A percentile compares a stretch with the other conserved stretches of the same genome.
These are phyloP conservation scores for Hydnum rufescens DNA, from an alignment of 768 basidiomycete genomes.

Conservation along the genomic window DNA sequence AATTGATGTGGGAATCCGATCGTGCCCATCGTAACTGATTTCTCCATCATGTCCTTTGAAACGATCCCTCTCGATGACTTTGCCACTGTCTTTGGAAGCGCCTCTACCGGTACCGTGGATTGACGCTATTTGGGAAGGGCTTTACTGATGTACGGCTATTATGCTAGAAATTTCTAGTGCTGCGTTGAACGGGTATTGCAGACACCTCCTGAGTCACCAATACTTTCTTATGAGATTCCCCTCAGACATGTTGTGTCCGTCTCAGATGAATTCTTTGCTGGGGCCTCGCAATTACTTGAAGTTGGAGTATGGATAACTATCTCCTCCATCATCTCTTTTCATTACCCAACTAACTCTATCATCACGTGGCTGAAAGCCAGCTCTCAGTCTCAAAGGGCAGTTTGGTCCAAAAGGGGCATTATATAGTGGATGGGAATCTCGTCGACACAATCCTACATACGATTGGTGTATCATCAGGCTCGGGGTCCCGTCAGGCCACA, in stretches of 20 bases:
- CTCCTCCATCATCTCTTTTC: neutral
- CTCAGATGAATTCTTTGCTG: conserved; percentile 94
- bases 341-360: neutral
- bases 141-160: neutral
- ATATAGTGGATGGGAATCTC: conserved; percentile 85
- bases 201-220: neutral
- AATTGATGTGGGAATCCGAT: too few species aligned
- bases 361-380: conserved; percentile 35
- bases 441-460: conserved; percentile 69
- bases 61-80: conserved; percentile 13
- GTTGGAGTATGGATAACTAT: conserved; percentile 37
- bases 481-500: conserved; percentile 42
- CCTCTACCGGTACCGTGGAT: neutral
- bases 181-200: neutral
- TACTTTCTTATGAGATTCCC: neutral
- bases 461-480: conserved; percentile 93
- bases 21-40: too few species aligned
- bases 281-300: conserved; percentile 61
- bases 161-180: neutral
- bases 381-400: conserved; percentile 80
- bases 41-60: too few species aligned
- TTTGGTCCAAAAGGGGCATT: conserved; percentile 92
- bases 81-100: conserved; percentile 11
- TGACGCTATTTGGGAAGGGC: neutral
- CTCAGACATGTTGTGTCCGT: conserved; percentile 25